Conservation (phyloP, 176 grass and related monocot species). For the Coix lacrymajobi region DNA sequence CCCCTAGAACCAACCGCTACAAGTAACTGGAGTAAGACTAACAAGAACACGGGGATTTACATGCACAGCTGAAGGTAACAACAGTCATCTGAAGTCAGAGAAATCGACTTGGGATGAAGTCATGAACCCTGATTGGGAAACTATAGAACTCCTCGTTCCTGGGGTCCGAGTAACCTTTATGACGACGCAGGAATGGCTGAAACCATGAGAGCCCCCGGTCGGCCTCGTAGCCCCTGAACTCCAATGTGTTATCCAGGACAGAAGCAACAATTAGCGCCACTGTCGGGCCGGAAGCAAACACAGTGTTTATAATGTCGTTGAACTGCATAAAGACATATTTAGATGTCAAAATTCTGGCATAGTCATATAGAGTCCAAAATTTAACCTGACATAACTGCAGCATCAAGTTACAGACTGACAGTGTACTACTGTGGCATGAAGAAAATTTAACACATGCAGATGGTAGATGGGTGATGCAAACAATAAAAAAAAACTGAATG, state of each 20-base stretch:
- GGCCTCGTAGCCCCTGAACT: slow-evolving; percentile 5
- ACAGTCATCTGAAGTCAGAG: slow-evolving; percentile 2
- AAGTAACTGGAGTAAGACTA: slow-evolving; percentile 25
- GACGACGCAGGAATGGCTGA: slow-evolving; percentile 40
- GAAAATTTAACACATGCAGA: neutral
- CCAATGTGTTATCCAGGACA: slow-evolving; percentile 72
- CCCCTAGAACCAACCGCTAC: slow-evolving; percentile 23
- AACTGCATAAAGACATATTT: slow-evolving; percentile 48
- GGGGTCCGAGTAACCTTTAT: slow-evolving; percentile 40
- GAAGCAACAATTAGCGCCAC: slow-evolving; percentile 67
- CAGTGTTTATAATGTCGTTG: slow-evolving; percentile 90
- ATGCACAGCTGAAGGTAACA: slow-evolving; percentile 22
- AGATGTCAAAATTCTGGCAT: neutral
- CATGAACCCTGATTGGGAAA: slow-evolving; percentile 62
- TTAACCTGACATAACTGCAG: neutral
- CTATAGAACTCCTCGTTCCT: slow-evolving; percentile 90
- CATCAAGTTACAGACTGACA: neutral
- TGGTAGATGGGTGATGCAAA: neutral
- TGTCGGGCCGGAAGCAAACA: slow-evolving; percentile 70
- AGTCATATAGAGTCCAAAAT: neutral
- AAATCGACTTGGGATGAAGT: slow-evolving; percentile 49
- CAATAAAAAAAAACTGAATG: neutral
- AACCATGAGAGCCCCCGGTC: slow-evolving; percentile 90
- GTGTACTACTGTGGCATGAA: neutral
- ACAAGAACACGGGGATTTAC: slow-evolving; percentile 46